Evolutionary conservation across 2,329 filamentous ascomycete species (phyloP).

Genomic region (Venturia nashicola): DNA sequence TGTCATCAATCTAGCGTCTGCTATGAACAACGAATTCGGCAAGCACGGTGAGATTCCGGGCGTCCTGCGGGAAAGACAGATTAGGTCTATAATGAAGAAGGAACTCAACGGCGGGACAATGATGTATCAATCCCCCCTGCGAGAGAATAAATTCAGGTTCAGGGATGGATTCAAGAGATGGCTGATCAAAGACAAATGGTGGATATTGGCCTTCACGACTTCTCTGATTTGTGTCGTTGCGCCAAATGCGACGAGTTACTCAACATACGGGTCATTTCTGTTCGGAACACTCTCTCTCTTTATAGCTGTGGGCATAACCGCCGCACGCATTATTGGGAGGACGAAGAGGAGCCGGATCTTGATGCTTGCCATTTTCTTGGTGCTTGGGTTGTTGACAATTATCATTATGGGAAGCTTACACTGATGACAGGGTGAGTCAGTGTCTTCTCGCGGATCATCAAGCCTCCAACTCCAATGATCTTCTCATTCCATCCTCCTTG

Average conservation of each 20-base stretch:
- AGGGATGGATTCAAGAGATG: background rate
- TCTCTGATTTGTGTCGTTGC: background rate
- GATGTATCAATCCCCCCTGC: background rate
- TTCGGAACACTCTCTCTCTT: background rate
- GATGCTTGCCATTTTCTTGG: background rate
- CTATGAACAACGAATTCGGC: constrained; percentile 13
- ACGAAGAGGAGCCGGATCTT: background rate
- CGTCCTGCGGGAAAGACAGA: background rate
- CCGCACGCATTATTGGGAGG: background rate
- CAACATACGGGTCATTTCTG: background rate
- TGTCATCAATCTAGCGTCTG: constrained; percentile 15
- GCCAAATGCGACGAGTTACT: background rate
- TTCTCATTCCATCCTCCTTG: too few relatives aligned
- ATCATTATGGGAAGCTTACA: background rate
- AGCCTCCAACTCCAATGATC: too few relatives aligned
- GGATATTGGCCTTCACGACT: background rate
- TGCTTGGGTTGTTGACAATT: background rate
- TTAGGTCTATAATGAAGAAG: background rate
- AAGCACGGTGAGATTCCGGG: background rate
- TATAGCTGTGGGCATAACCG: background rate
- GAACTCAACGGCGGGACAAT: background rate
- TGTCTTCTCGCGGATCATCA: too few relatives aligned
- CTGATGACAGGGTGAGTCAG: too few relatives aligned
- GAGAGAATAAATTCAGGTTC: background rate
- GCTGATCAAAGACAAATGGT: background rate